These are phyloP conservation scores for Psilocybe cyanescens DNA, from an alignment of 768 basidiomycete species.

Conservation along the genomic window DNA sequence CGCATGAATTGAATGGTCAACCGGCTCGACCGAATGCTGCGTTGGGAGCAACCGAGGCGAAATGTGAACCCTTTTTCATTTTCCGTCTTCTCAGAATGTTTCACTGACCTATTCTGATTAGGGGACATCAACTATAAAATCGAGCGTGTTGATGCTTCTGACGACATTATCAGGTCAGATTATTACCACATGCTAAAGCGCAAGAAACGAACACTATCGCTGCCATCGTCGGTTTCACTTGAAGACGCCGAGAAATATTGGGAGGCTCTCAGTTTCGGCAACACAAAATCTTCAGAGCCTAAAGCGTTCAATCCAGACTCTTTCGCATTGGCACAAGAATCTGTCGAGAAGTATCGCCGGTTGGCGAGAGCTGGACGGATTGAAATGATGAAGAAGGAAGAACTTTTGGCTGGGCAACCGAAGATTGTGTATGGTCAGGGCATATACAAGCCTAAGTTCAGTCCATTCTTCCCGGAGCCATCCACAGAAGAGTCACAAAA, in stretches of 20 bases:
- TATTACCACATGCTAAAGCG: constrained; percentile 39
- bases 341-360: constrained; percentile 44
- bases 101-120: constrained; percentile 25
- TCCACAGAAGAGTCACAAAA: neutral
- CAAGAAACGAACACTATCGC: constrained; percentile 46
- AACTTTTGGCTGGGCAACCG: constrained; percentile 43
- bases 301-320: constrained; percentile 28
- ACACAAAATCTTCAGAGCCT: constrained; percentile 23
- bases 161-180: constrained; percentile 38
- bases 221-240: constrained; percentile 52
- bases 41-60: constrained; percentile 17
- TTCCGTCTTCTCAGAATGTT: neutral
- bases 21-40: constrained; percentile 22
- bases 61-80: constrained; percentile 13
- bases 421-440: constrained; percentile 45
- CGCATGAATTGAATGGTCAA: constrained; percentile 23
- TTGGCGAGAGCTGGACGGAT: constrained; percentile 50
- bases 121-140: constrained; percentile 70
- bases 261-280: constrained; percentile 47
- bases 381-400: constrained; percentile 39
- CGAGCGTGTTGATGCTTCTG: constrained; percentile 35
- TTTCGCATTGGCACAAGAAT: constrained; percentile 37
- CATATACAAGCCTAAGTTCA: constrained; percentile 17
- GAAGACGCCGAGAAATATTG: constrained; percentile 50
- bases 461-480: constrained; percentile 8